Conservation (phyloP, 306 rosid species). For the Casuarina cunninghamiana region DNA sequence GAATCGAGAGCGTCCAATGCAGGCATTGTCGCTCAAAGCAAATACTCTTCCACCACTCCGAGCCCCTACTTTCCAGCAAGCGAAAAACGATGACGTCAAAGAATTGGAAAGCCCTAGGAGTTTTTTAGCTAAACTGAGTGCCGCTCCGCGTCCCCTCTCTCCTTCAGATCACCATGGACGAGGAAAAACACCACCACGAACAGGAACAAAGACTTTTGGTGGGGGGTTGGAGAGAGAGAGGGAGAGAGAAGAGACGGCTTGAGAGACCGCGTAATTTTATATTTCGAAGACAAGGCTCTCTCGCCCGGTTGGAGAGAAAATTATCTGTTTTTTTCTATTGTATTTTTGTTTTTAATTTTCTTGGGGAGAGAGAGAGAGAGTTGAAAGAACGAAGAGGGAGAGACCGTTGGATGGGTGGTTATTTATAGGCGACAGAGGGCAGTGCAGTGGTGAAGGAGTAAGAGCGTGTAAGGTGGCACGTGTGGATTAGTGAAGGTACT, state of each 20-base stretch:
- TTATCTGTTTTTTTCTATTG: background rate
- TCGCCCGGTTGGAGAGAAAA: conserved; percentile 37
- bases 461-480: conserved; percentile 35
- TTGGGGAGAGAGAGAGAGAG: background rate
- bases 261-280: conserved; percentile 38
- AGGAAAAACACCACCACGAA: background rate
- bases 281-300: conserved; percentile 25
- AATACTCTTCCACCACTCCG: background rate
- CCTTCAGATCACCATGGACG: conserved; percentile 42
- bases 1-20: conserved; percentile 67
- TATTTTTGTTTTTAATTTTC: background rate
- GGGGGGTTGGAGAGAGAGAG: background rate
- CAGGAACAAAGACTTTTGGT: background rate
- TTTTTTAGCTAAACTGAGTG: background rate
- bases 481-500: conserved; percentile 2
- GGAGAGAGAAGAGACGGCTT: background rate
- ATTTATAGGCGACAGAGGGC: conserved; percentile 12
- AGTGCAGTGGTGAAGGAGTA: background rate
- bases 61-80: background rate
- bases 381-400: conserved; percentile 1
- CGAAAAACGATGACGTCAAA: background rate
- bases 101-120: conserved; percentile 6
- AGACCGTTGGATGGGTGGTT: conserved; percentile 41
- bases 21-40: conserved; percentile 42
- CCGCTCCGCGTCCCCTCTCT: conserved; percentile 18